Evolutionary conservation across 495 filamentous ascomycete species (phyloP).

Genomic region (Xylaria nigripes): DNA sequence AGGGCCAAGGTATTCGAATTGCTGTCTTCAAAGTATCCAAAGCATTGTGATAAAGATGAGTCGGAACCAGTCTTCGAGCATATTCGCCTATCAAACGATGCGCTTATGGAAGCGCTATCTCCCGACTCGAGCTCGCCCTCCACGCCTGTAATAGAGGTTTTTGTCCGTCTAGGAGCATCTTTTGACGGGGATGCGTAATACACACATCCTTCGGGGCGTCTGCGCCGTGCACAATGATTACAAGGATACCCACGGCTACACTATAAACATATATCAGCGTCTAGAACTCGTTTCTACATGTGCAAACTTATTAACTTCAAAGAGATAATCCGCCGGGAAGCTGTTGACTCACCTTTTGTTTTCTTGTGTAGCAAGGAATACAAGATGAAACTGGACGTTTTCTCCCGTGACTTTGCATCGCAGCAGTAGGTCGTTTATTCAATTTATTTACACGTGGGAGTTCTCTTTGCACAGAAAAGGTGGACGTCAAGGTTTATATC

Average conservation of each 20-base stretch:
- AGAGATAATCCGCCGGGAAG: not conserved
- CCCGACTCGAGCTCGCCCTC: not conserved
- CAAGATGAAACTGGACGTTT: constrained; percentile 7
- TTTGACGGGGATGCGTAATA: constrained; percentile 2
- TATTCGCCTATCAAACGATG: not conserved
- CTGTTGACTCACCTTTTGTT: constrained; percentile 6
- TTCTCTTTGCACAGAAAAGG: too few relatives aligned
- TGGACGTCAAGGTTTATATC: too few relatives aligned
- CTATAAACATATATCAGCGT: not conserved
- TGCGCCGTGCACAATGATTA: constrained; percentile 7
- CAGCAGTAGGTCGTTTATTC: too few relatives aligned
- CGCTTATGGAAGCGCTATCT: not conserved
- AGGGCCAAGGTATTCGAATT: constrained; percentile 16
- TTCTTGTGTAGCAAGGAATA: constrained; percentile 9
- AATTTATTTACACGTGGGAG: too few relatives aligned
- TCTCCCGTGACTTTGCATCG: too few relatives aligned
- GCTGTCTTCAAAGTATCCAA: constrained; percentile 23
- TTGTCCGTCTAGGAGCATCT: not conserved
- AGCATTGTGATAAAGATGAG: constrained; percentile 2
- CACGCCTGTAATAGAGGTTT: not conserved
- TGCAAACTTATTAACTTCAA: not conserved
- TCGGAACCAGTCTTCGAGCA: too few relatives aligned
- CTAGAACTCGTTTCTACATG: not conserved
- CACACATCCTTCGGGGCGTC: constrained; percentile 9
- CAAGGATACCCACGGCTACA: constrained; percentile 6